A percentile compares a stretch with the other conserved stretches of the same genome.
Evolutionary conservation across 108 stramenopile genomes (phyloP).

Genomic region (Mediolabrus comicus): DNA sequence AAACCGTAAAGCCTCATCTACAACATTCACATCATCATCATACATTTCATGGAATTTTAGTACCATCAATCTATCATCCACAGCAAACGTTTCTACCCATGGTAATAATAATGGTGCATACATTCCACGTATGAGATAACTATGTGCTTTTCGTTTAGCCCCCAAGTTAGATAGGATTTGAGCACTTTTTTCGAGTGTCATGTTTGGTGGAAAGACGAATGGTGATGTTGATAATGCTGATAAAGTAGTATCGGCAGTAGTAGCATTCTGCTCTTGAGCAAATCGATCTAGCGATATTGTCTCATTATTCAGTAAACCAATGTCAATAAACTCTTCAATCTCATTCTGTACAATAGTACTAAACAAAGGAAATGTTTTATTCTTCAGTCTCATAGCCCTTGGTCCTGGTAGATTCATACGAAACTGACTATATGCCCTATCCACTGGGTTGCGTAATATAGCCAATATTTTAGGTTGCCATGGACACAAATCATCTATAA

Average conservation of each 20-base stretch:
- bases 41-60: not conserved
- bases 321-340: not conserved
- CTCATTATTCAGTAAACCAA: slow-evolving; percentile 1
- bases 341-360: not conserved
- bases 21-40: not conserved
- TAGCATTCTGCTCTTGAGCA: too few relatives aligned
- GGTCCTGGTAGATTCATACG: not conserved
- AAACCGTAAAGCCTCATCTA: slow-evolving; percentile 1
- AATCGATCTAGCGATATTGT: not conserved
- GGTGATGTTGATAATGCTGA: not conserved
- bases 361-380: not conserved
- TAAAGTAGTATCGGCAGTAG: not conserved
- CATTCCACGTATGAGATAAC: not conserved
- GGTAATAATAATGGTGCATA: slow-evolving; percentile 9
- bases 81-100: slow-evolving; percentile 5
- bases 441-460: slow-evolving; percentile 7
- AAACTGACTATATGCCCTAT: slow-evolving; percentile 11
- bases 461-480: slow-evolving; percentile 11
- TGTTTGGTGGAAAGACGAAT: not conserved
- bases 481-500: slow-evolving; percentile 1
- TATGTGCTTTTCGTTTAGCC: not conserved
- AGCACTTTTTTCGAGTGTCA: not conserved
- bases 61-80: slow-evolving; percentile 14
- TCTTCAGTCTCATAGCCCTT: not conserved
- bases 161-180: not conserved